phyloP scores from a whole-genome alignment of 805 yeast species.

The Grigorovia transvaalensis region DNA sequence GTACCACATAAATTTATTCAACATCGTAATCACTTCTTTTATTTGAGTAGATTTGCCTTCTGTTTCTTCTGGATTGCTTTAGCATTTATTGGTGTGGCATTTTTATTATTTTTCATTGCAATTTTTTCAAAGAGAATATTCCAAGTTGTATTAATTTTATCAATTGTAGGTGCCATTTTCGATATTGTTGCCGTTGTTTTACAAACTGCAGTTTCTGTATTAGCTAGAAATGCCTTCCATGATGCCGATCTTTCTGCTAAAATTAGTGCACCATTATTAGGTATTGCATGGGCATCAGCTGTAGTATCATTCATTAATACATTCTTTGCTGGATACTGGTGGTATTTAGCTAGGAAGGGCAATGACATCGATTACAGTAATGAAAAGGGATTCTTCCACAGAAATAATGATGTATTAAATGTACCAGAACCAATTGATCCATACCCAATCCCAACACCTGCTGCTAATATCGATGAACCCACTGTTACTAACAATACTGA shows the following conservation, averaged over 20 bases:
- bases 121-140: conserved; percentile 47
- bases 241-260: conserved; percentile 35
- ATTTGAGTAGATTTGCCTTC: conserved; percentile 56
- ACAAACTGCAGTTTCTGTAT: conserved; percentile 67
- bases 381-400: conserved; percentile 7
- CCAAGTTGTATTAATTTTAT: conserved; percentile 43
- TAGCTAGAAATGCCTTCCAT: conserved; percentile 62
- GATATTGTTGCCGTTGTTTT: conserved; percentile 54
- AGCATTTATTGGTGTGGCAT: conserved; percentile 52
- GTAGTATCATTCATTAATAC: conserved; percentile 25
- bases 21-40: conserved; percentile 49
- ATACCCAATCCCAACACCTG: conserved; percentile 4
- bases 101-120: conserved; percentile 45
- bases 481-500: background rate
- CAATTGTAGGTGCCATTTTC: conserved; percentile 42
- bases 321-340: conserved; percentile 1
- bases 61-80: conserved; percentile 51
- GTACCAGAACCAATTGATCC: conserved; percentile 10
- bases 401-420: conserved; percentile 5
- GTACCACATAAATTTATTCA: conserved; percentile 45
- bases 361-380: background rate
- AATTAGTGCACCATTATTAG: conserved; percentile 49
- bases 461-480: background rate
- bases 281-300: conserved; percentile 63
- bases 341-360: conserved; percentile 1